Conservation (phyloP, 768 basidiomycete genomes). For the Pleurotus platypus region DNA sequence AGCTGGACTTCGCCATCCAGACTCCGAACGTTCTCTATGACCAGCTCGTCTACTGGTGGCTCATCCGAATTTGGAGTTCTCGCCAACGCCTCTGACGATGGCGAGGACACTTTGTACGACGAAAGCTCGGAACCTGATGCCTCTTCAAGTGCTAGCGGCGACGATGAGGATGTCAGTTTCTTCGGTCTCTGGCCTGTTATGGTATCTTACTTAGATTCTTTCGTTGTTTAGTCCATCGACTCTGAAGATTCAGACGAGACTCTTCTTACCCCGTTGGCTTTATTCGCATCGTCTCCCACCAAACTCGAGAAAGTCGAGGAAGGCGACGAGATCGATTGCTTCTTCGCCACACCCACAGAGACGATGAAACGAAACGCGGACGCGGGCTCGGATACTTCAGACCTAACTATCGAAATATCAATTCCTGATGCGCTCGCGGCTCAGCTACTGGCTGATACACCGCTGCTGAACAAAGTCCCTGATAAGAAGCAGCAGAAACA, state of each 20-base stretch:
- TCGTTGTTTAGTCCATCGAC: neutral
- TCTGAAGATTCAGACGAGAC: neutral
- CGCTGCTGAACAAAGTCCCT: too few relatives aligned
- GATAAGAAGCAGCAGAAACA: too few relatives aligned
- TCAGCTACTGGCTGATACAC: too few relatives aligned
- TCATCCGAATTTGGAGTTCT: neutral
- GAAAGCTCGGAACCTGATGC: neutral
- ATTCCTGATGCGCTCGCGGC: too few relatives aligned
- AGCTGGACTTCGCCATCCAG: neutral
- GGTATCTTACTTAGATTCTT: neutral
- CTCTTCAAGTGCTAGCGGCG: neutral
- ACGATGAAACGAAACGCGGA: neutral
- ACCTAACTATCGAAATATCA: too few relatives aligned
- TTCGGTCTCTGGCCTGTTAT: neutral
- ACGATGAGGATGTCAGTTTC: neutral
- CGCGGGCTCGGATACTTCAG: neutral
- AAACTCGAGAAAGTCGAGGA: neutral
- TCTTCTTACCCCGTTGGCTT: neutral
- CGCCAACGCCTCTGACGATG: neutral
- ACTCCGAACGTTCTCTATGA: neutral
- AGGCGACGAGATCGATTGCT: neutral
- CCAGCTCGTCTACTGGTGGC: neutral
- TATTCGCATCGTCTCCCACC: neutral
- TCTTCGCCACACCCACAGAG: neutral
- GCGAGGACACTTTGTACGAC: neutral